A percentile compares a stretch with the other conserved stretches of the same genome.
phyloP scores from a whole-genome alignment of 2,329 filamentous ascomycete species.

The Fulvia fulva region DNA sequence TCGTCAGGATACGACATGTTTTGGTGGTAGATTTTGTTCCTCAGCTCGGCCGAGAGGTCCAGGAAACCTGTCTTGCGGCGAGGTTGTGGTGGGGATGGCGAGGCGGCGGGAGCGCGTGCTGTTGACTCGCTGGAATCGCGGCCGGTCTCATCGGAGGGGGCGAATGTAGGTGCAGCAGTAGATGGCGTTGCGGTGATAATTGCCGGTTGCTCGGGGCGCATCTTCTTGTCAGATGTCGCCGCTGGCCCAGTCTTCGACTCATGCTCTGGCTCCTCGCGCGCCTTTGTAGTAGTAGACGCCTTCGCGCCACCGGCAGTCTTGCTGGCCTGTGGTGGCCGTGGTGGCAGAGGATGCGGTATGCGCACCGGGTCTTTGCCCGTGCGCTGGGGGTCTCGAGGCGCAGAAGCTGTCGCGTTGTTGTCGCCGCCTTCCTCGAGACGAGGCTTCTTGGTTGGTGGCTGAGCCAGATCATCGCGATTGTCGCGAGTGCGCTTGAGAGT shows the following conservation, averaged over 20 bases:
- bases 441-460: not conserved
- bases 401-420: not conserved
- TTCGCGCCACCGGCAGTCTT: not conserved
- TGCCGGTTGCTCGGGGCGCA: not conserved
- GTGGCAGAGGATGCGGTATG: not conserved
- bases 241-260: not conserved
- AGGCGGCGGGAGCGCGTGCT: not conserved
- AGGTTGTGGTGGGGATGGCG: not conserved
- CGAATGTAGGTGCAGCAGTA: not conserved
- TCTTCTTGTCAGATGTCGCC: not conserved
- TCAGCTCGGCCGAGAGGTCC: not conserved
- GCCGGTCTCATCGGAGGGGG: not conserved
- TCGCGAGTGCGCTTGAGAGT: not conserved
- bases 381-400: not conserved
- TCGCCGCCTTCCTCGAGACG: not conserved
- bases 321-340: not conserved
- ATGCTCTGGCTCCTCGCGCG: not conserved
- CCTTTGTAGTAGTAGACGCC: not conserved
- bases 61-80: not conserved
- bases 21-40: not conserved
- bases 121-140: not conserved
- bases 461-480: not conserved
- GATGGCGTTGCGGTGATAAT: not conserved
- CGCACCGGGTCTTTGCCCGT: not conserved
- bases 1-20: too few relatives aligned